These are phyloP conservation scores for Datura wrightii DNA, from an alignment of 257 asterid species.

Conservation along the genomic window DNA sequence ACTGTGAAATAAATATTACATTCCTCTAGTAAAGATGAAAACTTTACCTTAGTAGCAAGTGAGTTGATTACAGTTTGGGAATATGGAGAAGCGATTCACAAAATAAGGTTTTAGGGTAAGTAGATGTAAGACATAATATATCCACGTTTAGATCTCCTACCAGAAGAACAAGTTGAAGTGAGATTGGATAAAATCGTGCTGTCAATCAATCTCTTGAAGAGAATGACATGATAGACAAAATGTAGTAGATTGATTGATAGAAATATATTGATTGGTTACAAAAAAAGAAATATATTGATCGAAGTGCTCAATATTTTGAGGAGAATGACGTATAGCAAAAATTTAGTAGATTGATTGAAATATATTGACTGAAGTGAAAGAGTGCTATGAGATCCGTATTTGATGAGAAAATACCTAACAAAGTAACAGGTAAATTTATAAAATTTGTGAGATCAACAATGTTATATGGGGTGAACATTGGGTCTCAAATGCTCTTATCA, in stretches of 20 bases:
- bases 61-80: not conserved
- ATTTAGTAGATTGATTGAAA: not conserved
- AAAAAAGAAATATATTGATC: too few relatives aligned
- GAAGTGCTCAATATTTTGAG: not conserved
- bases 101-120: not conserved
- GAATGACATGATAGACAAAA: not conserved
- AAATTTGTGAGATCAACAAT: not conserved
- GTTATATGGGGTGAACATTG: not conserved
- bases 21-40: not conserved
- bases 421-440: not conserved
- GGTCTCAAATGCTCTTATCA: not conserved
- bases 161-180: not conserved
- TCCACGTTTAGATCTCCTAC: not conserved
- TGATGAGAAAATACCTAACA: too few relatives aligned
- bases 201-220: not conserved
- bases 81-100: not conserved
- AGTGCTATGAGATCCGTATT: not conserved
- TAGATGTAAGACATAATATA: not conserved
- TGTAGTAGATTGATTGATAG: not conserved
- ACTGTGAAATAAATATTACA: conserved; percentile 13
- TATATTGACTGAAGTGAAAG: not conserved
- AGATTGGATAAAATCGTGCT: not conserved
- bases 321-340: not conserved
- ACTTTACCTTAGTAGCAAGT: not conserved
- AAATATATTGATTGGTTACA: not conserved